Percentiles rank a stretch among this genome's conserved stretches.
phyloP scores from a whole-genome alignment of 2,329 filamentous ascomycete species.

The Aspergillus latus region DNA sequence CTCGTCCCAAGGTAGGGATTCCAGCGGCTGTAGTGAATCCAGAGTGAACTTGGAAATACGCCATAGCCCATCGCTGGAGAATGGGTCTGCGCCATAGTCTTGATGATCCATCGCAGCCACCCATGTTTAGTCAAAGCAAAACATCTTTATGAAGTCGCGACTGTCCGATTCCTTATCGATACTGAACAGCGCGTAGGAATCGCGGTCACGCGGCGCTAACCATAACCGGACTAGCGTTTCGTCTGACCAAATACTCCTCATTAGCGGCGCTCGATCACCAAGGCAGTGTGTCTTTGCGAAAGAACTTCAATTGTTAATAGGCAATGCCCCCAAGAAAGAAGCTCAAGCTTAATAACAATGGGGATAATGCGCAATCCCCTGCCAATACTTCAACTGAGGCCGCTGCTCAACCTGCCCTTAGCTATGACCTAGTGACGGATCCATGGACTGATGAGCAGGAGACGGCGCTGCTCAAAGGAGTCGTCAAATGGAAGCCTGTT shows the following conservation, averaged over 20 bases:
- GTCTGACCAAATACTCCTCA: slow-evolving; percentile 26
- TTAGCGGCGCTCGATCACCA: neutral
- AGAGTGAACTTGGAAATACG: slow-evolving; percentile 40
- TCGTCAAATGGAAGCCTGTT: slow-evolving; percentile 95
- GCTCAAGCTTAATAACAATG: slow-evolving; percentile 47
- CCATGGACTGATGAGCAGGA: slow-evolving; percentile 96
- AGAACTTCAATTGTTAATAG: neutral
- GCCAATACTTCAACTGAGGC: slow-evolving; percentile 31
- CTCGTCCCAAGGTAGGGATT: slow-evolving; percentile 37
- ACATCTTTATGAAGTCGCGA: neutral
- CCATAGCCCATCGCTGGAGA: slow-evolving; percentile 39
- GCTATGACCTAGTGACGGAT: slow-evolving; percentile 59
- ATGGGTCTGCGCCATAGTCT: slow-evolving; percentile 30
- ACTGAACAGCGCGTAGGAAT: slow-evolving; percentile 22
- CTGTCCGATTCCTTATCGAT: slow-evolving; percentile 15
- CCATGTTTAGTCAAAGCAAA: slow-evolving; percentile 9
- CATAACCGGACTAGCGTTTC: slow-evolving; percentile 17
- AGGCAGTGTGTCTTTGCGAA: slow-evolving; percentile 1
- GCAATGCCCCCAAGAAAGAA: slow-evolving; percentile 60
- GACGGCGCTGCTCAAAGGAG: slow-evolving; percentile 85
- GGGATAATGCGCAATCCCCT: slow-evolving; percentile 31
- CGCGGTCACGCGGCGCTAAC: slow-evolving; percentile 25
- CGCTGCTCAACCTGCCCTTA: slow-evolving; percentile 35
- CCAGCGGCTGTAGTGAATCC: slow-evolving; percentile 38
- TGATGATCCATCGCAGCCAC: slow-evolving; percentile 28